Evolutionary conservation across 1,139 yeast species (phyloP).

Genomic region (Kurtzmaniella natalensis): DNA sequence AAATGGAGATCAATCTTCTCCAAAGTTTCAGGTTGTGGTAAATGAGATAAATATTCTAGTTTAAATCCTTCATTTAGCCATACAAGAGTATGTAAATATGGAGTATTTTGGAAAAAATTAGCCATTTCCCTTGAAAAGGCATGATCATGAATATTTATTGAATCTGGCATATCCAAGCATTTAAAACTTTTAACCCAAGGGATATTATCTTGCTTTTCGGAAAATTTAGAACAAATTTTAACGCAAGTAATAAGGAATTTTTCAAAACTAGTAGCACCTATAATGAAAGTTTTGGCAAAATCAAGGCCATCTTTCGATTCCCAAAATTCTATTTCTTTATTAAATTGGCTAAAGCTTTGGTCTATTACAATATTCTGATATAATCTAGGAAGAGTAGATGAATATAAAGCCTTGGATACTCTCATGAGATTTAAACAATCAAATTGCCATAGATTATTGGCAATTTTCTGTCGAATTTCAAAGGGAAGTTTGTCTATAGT

Average conservation of each 20-base stretch:
- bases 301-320: conserved; percentile 6
- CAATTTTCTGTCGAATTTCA: conserved; percentile 31
- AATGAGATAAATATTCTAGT: conserved; percentile 19
- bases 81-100: conserved; percentile 20
- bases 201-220: conserved; percentile 3
- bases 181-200: conserved; percentile 18
- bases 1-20: conserved; percentile 11
- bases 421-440: conserved; percentile 34
- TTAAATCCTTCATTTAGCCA: conserved; percentile 35
- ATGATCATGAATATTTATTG: conserved; percentile 28
- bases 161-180: conserved; percentile 31
- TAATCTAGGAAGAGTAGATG: conserved; percentile 27
- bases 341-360: conserved; percentile 30
- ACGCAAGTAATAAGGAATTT: conserved; percentile 21
- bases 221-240: conserved; percentile 2
- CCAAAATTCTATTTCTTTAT: conserved; percentile 22
- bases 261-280: conserved; percentile 31
- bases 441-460: conserved; percentile 35
- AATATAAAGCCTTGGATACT: conserved; percentile 26
- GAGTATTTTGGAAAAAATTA: conserved; percentile 18
- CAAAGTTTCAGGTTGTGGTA: conserved; percentile 19
- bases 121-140: conserved; percentile 11
- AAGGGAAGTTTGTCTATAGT: conserved; percentile 28
- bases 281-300: conserved; percentile 26
- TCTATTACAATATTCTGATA: conserved; percentile 40